phyloP scores from a whole-genome alignment of 1,284 basidiomycete genomes.

The Tausonia pullulans region DNA sequence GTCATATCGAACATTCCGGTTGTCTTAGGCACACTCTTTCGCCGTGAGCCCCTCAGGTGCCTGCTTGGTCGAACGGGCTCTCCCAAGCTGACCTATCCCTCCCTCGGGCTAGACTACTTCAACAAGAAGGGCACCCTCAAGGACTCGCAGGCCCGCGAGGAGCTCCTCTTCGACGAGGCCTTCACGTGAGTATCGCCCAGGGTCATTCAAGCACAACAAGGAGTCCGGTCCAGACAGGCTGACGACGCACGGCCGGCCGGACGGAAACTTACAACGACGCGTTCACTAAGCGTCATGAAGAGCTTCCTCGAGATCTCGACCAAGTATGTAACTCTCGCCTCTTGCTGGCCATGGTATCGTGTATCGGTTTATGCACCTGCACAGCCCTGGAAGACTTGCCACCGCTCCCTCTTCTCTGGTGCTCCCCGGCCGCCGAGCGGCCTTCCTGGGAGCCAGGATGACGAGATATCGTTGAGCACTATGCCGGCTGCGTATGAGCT shows the following conservation, averaged over 20 bases:
- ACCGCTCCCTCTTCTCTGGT: not conserved
- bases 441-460: no score
- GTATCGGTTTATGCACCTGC: conserved; percentile 17
- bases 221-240: not conserved
- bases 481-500: no score
- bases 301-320: conserved; percentile 50
- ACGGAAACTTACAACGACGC: not conserved
- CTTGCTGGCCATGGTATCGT: no score
- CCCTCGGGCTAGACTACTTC: conserved; percentile 4
- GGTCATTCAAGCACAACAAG: not conserved
- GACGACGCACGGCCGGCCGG: not conserved
- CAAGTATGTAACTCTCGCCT: conserved; percentile 21
- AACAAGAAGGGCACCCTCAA: conserved; percentile 8
- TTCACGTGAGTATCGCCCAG: conserved; percentile 6
- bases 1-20: not conserved
- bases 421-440: not conserved
- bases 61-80: not conserved
- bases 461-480: no score
- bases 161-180: conserved; percentile 58
- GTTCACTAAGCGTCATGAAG: conserved; percentile 21
- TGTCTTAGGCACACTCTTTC: not conserved
- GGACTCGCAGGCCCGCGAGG: conserved; percentile 48
- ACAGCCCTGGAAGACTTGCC: no score
- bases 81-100: not conserved
- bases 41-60: not conserved